Evolutionary conservation across 495 filamentous ascomycete species (phyloP).

Genomic region (Penicillium mononematosum): DNA sequence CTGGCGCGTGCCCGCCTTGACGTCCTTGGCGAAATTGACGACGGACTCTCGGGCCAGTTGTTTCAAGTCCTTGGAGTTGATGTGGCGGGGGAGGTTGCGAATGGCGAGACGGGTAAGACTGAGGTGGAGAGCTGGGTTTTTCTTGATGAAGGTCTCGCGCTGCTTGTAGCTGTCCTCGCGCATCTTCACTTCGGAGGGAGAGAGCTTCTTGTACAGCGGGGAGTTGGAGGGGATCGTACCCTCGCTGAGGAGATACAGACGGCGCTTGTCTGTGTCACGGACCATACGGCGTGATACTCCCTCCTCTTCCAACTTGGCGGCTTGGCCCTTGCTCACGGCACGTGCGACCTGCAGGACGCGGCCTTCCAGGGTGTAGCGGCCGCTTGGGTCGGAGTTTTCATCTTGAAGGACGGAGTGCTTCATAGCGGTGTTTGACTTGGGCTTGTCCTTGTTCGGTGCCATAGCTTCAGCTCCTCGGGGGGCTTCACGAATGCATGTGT

Average conservation of each 20-base stretch:
- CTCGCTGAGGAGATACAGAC: conserved; percentile 84
- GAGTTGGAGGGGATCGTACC: conserved; percentile 73
- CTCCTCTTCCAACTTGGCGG: conserved; percentile 68
- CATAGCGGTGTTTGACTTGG: conserved; percentile 40
- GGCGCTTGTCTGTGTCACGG: conserved; percentile 85
- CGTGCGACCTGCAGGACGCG: conserved; percentile 79
- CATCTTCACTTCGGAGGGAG: conserved; percentile 79
- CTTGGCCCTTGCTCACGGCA: conserved; percentile 79
- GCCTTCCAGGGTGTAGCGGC: conserved; percentile 85
- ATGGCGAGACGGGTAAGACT: conserved; percentile 90
- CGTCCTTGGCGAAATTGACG: conserved; percentile 90
- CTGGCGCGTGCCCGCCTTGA: conserved; percentile 67
- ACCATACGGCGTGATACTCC: conserved; percentile 61
- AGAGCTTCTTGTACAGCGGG: conserved; percentile 69
- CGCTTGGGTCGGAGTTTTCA: conserved; percentile 69
- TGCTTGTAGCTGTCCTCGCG: conserved; percentile 85
- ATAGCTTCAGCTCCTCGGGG: conserved; percentile 54
- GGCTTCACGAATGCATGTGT: conserved; percentile 67
- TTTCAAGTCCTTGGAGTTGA: conserved; percentile 88
- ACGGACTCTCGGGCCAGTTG: conserved; percentile 84
- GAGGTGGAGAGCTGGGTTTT: conserved; percentile 85
- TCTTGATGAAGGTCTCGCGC: conserved; percentile 83
- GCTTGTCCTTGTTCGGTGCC: conserved; percentile 36
- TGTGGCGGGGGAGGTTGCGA: conserved; percentile 83
- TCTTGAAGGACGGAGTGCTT: conserved; percentile 83